phyloP scores from a whole-genome alignment of 225 moss, liverwort and hornwort genomes.

The Lunularia cruciata region DNA sequence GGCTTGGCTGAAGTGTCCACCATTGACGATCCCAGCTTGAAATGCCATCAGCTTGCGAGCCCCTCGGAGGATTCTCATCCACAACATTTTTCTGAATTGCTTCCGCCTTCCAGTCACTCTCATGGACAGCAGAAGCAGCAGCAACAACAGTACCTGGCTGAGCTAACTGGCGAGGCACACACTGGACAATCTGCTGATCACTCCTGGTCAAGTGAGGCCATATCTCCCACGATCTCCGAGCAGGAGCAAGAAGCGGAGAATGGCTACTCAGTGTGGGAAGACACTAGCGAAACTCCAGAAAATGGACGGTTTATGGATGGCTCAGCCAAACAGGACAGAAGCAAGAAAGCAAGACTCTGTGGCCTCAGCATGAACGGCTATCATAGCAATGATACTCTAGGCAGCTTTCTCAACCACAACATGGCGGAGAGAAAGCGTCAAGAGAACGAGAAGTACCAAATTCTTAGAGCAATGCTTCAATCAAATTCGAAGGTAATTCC shows the following conservation, averaged over 20 bases:
- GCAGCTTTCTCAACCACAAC: conserved; percentile 3
- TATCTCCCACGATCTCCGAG: conserved; percentile 21
- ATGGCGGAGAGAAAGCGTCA: conserved; percentile 13
- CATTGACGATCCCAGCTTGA: conserved; percentile 16
- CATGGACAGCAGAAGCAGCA: conserved; percentile 15
- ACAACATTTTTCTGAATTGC: conserved; percentile 17
- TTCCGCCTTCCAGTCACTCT: conserved; percentile 5
- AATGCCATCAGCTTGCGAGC: conserved; percentile 14
- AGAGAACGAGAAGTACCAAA: conserved; percentile 16
- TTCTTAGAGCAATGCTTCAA: conserved; percentile 17
- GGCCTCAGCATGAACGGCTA: conserved; percentile 3
- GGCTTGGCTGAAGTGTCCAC: conserved; percentile 1
- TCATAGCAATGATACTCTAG: background rate
- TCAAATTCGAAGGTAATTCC: conserved; percentile 19
- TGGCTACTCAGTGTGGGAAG: conserved; percentile 22
- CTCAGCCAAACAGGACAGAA: background rate
- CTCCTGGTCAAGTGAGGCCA: conserved; percentile 30
- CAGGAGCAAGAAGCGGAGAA: conserved; percentile 24
- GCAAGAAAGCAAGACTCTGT: conserved; percentile 24
- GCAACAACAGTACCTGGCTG: conserved; percentile 7
- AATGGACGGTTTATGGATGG: conserved; percentile 12
- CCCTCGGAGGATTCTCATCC: conserved; percentile 2
- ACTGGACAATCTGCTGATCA: conserved; percentile 16
- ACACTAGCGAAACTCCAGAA: conserved; percentile 9
- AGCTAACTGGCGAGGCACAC: conserved; percentile 9